A percentile compares a stretch with the other conserved stretches of the same genome.
Evolutionary conservation across 2,329 filamentous ascomycete genomes (phyloP).

Genomic region (Scytalidium lignicola): DNA sequence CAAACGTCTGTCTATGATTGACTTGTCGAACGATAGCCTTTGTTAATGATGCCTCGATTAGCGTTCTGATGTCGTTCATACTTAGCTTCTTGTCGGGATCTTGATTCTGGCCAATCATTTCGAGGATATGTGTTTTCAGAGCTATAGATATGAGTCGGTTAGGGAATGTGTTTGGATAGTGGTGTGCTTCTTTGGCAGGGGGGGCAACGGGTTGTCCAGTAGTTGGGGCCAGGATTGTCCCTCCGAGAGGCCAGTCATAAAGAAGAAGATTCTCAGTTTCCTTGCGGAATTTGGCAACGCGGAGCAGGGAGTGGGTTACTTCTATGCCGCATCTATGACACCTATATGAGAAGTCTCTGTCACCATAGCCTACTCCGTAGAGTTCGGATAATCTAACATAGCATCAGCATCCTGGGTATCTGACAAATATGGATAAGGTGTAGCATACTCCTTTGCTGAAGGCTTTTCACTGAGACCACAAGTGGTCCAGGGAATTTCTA

Average conservation of each 20-base stretch:
- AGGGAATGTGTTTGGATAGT: slow-evolving; percentile 43
- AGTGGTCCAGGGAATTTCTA: slow-evolving; percentile 57
- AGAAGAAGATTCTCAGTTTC: slow-evolving; percentile 48
- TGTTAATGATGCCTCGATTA: slow-evolving; percentile 43
- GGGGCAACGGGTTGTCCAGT: slow-evolving; percentile 44
- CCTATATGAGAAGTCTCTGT: slow-evolving; percentile 43
- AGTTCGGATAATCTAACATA: slow-evolving; percentile 15
- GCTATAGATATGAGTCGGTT: slow-evolving; percentile 49
- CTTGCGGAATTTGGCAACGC: slow-evolving; percentile 54
- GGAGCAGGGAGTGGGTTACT: slow-evolving; percentile 54
- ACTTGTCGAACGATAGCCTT: slow-evolving; percentile 29
- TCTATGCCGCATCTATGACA: slow-evolving; percentile 47
- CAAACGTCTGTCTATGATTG: slow-evolving; percentile 25
- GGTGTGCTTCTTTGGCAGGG: slow-evolving; percentile 10
- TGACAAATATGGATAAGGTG: slow-evolving; percentile 7
- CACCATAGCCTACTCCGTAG: slow-evolving; percentile 54
- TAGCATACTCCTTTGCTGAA: slow-evolving; percentile 27
- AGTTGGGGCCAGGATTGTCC: slow-evolving; percentile 55
- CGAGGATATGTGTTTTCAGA: slow-evolving; percentile 37
- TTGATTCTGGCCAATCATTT: slow-evolving; percentile 30
- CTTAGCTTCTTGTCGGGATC: slow-evolving; percentile 27
- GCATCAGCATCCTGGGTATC: slow-evolving; percentile 8
- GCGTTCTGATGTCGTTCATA: slow-evolving; percentile 45
- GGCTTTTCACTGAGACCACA: slow-evolving; percentile 33
- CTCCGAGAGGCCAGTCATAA: slow-evolving; percentile 54